Conservation (phyloP, 2,329 filamentous ascomycete genomes). For the Fusarium nematophilum region DNA sequence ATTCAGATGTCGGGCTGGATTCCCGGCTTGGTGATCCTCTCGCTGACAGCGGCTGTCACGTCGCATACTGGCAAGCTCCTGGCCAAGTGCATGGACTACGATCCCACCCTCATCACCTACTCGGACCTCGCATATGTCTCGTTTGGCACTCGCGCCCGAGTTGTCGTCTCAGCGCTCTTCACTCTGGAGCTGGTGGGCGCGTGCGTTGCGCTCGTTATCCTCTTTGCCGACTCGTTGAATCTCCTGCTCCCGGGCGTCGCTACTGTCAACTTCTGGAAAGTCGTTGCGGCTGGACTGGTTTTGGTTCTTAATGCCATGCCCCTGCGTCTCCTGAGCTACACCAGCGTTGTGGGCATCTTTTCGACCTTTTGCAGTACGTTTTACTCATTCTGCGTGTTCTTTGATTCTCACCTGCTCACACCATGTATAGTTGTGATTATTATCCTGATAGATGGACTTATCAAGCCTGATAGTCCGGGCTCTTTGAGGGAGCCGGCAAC, state of each 20-base stretch:
- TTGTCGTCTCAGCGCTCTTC: constrained; percentile 87
- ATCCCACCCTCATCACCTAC: constrained; percentile 89
- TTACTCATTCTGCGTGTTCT: not conserved
- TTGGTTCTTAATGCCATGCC: constrained; percentile 88
- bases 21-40: constrained; percentile 79
- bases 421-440: constrained; percentile 77
- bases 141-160: constrained; percentile 83
- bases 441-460: constrained; percentile 85
- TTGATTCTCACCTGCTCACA: constrained; percentile 9
- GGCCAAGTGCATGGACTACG: constrained; percentile 88
- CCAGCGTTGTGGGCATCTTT: constrained; percentile 91
- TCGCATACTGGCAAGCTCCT: constrained; percentile 87
- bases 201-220: constrained; percentile 87
- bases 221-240: constrained; percentile 92
- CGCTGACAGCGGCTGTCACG: constrained; percentile 80
- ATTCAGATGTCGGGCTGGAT: constrained; percentile 91
- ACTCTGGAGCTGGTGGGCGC: constrained; percentile 87
- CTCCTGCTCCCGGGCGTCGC: constrained; percentile 78
- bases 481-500: constrained; percentile 83
- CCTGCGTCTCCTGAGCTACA: constrained; percentile 85
- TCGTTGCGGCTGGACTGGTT: constrained; percentile 81
- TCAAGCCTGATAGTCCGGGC: constrained; percentile 82
- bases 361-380: constrained; percentile 86
- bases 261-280: constrained; percentile 81
- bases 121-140: constrained; percentile 93